Percentiles rank a stretch among this genome's conserved stretches.
These are phyloP conservation scores for Lolium rigidum DNA, from an alignment of 176 grass and related monocot genomes.

Conservation along the genomic window DNA sequence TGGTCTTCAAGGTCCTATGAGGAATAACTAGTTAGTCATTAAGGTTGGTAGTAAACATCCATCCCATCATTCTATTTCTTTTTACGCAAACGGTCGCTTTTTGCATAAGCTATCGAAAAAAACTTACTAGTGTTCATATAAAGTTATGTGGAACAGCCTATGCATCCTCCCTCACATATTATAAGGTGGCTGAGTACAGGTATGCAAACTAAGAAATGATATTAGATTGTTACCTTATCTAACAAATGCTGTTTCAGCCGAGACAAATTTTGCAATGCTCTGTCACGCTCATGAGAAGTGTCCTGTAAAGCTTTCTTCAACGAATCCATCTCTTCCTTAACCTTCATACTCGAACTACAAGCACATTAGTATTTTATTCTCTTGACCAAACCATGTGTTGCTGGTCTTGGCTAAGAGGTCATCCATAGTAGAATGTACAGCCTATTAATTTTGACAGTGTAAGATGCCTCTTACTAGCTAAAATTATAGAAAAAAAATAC, in stretches of 20 bases:
- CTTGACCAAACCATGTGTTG: conserved; percentile 12
- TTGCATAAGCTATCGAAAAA: conserved; percentile 10
- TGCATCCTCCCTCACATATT: neutral
- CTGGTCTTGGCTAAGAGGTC: neutral
- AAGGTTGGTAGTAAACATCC: conserved; percentile 19
- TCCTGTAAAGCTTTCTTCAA: conserved; percentile 69
- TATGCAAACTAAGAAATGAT: conserved; percentile 6
- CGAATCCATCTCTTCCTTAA: conserved; percentile 69
- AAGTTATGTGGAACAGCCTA: conserved; percentile 6
- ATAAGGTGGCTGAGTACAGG: neutral
- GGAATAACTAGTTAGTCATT: conserved; percentile 14
- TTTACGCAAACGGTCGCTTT: conserved; percentile 33
- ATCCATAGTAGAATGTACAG: conserved; percentile 29
- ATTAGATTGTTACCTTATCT: conserved; percentile 69
- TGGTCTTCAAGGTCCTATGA: conserved; percentile 92
- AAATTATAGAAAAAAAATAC: conserved; percentile 5
- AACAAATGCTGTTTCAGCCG: conserved; percentile 93
- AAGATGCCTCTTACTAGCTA: conserved; percentile 29
- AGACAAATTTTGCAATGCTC: conserved; percentile 81
- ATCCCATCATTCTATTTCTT: conserved; percentile 30
- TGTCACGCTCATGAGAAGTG: conserved; percentile 65
- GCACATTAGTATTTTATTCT: conserved; percentile 45
- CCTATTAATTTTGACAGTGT: conserved; percentile 2
- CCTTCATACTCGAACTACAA: conserved; percentile 71
- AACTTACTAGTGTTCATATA: neutral